phyloP scores from a whole-genome alignment of 345 rosid genomes.

The Isatis tinctoria region DNA sequence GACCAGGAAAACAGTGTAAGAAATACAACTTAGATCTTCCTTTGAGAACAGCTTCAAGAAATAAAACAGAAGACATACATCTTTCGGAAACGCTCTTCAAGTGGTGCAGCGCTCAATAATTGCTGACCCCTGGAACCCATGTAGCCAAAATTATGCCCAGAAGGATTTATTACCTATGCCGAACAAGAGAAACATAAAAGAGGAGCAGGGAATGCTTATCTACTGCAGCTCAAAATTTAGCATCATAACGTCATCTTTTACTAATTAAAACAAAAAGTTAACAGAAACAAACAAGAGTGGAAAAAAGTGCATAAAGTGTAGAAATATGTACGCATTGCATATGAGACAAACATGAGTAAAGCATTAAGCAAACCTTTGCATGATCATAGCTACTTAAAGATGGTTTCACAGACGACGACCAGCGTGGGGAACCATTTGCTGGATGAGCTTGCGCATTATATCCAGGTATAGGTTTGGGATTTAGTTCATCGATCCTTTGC shows the following conservation, averaged over 20 bases:
- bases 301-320: background rate
- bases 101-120: conserved; percentile 38
- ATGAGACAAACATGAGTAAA: conserved; percentile 23
- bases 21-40: background rate
- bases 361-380: conserved; percentile 46
- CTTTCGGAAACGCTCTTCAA: conserved; percentile 53
- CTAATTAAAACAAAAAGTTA: background rate
- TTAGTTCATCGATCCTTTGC: conserved; percentile 53
- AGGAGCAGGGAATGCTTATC: conserved; percentile 7
- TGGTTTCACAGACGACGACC: conserved; percentile 49
- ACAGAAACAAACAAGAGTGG: background rate
- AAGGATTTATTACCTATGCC: conserved; percentile 52
- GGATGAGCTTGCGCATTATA: conserved; percentile 34
- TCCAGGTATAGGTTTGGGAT: conserved; percentile 43
- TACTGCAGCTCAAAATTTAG: conserved; percentile 1
- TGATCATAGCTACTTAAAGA: conserved; percentile 33
- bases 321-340: background rate
- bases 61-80: conserved; percentile 44
- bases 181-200: conserved; percentile 16
- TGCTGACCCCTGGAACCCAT: conserved; percentile 48
- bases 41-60: background rate
- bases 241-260: background rate
- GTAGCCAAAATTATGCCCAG: conserved; percentile 38
- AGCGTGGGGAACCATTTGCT: conserved; percentile 41
- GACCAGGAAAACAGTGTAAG: background rate